Conservation (phyloP, 345 rosid genomes). For the Orychophragmus violaceus region DNA sequence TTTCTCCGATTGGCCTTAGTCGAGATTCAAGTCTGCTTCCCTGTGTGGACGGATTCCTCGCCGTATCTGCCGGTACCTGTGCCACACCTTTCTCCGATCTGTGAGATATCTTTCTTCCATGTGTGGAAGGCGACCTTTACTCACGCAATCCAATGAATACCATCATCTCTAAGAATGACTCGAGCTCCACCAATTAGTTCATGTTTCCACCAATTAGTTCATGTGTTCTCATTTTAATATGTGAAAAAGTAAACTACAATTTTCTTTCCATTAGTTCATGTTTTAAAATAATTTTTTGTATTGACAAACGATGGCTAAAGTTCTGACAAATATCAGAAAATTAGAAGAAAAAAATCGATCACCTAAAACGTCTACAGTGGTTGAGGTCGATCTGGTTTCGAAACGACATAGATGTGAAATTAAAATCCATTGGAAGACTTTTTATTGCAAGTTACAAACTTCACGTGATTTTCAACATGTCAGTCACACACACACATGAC, state of each 20-base stretch:
- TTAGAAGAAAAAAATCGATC: background rate
- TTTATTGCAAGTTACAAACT: slow-evolving; percentile 16
- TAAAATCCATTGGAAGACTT: slow-evolving; percentile 9
- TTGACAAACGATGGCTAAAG: background rate
- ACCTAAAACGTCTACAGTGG: background rate
- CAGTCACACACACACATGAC: slow-evolving; percentile 13
- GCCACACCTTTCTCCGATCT: too few species aligned
- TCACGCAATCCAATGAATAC: too few species aligned
- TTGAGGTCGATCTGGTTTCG: background rate
- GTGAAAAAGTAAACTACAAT: background rate
- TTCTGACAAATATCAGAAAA: background rate
- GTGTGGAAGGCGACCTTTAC: too few species aligned
- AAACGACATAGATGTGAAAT: slow-evolving; percentile 16
- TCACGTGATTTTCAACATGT: slow-evolving; percentile 23
- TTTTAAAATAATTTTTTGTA: background rate
- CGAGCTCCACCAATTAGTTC: too few species aligned
- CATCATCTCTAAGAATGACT: too few species aligned
- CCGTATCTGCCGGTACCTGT: too few species aligned
- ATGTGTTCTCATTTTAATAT: background rate
- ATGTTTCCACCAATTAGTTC: too few species aligned
- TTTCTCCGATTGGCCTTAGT: too few species aligned
- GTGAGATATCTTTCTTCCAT: too few species aligned
- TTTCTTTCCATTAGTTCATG: background rate
- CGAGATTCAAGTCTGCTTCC: too few species aligned
- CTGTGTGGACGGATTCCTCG: too few species aligned